These are phyloP conservation scores for Ophiostoma tasmaniense DNA, from an alignment of 2,329 filamentous ascomycete species.

Conservation along the genomic window DNA sequence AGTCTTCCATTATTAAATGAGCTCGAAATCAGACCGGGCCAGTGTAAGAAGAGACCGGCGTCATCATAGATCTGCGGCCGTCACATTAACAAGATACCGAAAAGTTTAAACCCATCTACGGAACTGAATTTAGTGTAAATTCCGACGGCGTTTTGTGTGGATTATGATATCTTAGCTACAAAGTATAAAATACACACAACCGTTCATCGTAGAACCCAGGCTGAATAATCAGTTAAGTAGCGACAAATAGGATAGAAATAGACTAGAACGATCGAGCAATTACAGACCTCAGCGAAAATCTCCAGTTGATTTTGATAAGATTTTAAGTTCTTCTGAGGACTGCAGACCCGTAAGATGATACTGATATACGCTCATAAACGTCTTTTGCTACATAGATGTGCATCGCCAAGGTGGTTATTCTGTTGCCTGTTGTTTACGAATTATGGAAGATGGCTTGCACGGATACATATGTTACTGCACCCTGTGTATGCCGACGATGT, in stretches of 20 bases:
- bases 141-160: background rate
- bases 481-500: background rate
- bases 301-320: background rate
- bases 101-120: background rate
- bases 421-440: background rate
- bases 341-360: background rate
- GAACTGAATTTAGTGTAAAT: background rate
- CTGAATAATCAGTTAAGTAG: too few relatives aligned
- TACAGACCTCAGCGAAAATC: background rate
- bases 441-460: background rate
- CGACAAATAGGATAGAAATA: background rate
- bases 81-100: background rate
- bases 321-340: background rate
- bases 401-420: background rate
- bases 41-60: too few relatives aligned
- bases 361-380: background rate
- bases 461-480: background rate
- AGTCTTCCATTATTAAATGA: too few relatives aligned
- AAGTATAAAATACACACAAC: too few relatives aligned
- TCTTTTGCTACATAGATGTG: background rate
- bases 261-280: background rate
- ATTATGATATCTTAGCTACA: too few relatives aligned
- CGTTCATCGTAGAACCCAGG: too few relatives aligned
- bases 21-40: too few relatives aligned
- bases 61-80: background rate